These are phyloP conservation scores for Gossypium bickii DNA, from an alignment of 345 rosid species.

Conservation along the genomic window DNA sequence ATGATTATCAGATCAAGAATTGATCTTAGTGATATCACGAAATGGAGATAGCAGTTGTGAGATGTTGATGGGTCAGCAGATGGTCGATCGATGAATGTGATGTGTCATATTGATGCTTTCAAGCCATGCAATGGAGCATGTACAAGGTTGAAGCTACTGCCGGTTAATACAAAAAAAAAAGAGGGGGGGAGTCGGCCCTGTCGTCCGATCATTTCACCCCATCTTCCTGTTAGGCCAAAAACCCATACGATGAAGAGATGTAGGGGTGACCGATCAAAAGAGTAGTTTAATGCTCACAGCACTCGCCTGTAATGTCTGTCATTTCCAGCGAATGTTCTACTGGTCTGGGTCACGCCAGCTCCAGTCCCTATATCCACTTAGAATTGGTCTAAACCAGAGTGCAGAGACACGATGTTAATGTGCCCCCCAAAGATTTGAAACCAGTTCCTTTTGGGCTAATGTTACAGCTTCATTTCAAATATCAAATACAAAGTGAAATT, in stretches of 20 bases:
- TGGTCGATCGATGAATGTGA: background rate
- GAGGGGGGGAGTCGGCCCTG: background rate
- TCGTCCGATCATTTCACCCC: background rate
- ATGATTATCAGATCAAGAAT: background rate
- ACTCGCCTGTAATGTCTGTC: background rate
- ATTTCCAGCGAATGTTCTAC: background rate
- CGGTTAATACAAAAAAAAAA: too few relatives aligned
- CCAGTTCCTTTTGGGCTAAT: background rate
- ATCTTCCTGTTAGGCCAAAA: background rate
- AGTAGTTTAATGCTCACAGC: background rate
- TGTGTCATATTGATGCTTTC: background rate
- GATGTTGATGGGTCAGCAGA: conserved; percentile 8
- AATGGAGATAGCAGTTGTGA: background rate
- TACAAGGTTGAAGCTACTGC: background rate
- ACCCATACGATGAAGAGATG: background rate
- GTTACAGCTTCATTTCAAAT: background rate
- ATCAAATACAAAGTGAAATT: background rate
- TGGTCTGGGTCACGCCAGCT: background rate
- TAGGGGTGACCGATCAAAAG: background rate
- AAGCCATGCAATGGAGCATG: background rate
- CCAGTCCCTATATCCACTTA: background rate
- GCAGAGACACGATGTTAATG: background rate
- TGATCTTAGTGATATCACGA: background rate
- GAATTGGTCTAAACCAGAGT: background rate
- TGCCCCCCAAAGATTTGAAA: background rate